These are phyloP conservation scores for Paratinospora sagittata DNA, from an alignment of 164 flowering plant species.

Conservation along the genomic window DNA sequence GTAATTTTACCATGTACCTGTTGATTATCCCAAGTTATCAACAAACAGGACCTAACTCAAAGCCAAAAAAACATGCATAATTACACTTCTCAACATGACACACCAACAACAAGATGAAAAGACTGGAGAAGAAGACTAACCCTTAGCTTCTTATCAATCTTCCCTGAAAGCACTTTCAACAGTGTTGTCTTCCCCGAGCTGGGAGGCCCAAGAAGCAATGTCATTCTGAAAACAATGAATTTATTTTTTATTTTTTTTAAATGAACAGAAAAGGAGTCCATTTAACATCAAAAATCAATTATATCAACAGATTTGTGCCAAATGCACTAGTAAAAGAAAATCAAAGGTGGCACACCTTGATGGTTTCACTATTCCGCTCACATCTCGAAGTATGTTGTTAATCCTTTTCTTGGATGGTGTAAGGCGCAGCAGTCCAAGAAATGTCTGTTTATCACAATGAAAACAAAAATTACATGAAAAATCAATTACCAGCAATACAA, in stretches of 20 bases:
- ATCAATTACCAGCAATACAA: neutral
- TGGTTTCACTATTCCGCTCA: constrained; percentile 45
- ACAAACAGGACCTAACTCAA: neutral
- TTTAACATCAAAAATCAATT: neutral
- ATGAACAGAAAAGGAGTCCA: neutral
- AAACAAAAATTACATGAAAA: neutral
- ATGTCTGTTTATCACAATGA: constrained; percentile 14
- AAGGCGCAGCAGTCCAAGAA: constrained; percentile 40
- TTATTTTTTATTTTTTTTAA: no score
- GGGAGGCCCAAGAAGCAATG: constrained; percentile 23
- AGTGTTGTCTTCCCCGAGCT: constrained; percentile 23
- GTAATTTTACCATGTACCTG: constrained; percentile 46
- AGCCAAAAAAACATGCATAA: neutral
- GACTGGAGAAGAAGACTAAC: constrained; percentile 8
- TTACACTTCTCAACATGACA: neutral
- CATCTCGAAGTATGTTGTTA: constrained; percentile 43
- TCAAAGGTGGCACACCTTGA: constrained; percentile 29
- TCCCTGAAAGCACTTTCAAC: constrained; percentile 20
- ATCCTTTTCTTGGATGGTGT: constrained; percentile 41
- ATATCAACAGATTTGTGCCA: neutral
- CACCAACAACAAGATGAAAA: neutral
- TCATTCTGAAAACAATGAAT: constrained; percentile 18
- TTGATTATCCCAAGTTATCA: constrained; percentile 5
- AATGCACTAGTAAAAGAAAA: neutral
- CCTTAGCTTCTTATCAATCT: constrained; percentile 18